Base-by-base conservation (phyloP, 2,329 filamentous ascomycete genomes). In the Venturia effusa region DNA sequence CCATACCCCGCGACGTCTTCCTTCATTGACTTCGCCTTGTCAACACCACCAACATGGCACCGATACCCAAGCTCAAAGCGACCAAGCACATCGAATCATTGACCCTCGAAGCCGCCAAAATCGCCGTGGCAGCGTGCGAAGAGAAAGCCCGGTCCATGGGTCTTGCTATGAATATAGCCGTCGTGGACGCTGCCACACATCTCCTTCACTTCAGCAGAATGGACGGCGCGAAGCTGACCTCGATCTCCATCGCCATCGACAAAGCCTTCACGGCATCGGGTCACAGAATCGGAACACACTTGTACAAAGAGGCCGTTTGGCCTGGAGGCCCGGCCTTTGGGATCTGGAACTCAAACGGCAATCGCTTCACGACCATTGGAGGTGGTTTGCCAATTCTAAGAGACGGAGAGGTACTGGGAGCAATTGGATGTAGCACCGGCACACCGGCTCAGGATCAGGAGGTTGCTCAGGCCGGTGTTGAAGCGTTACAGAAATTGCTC, bases 211-310 rank as follows among this genome's bases (percentile, higher is more conserved):
- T 81, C 70, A 71, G 70, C 22, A 77, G 79, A 68, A 80, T 80
- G 77, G 77, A 79, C 67, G 74, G 72, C 65, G 78, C 78, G 24
- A 81, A 80, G 67, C 68, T 80, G 17, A 80, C 78, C n/a, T 77
- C 82, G 4, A 81, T 86, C 67, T 82, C 83, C 71, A 81, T 88
- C 70, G 81, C 84, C 0, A 87, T 89, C 17, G 84, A 87, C 60
- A 82, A 84, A 67, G 81, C 82, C 19, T 84, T 83, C 69, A 84
- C 82, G 2, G 82, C 82, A 3, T 80, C 81, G 1, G 82, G 82
- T 19, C 82, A 84, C 71, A 74, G 77, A 24, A 72, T 76, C 4
- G 80, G 81, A 0, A 84, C 81, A 0, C 76, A 77, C 27, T 73
- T 75, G 2, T 84, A 84, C 71, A 80, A 80, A 64, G 81, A 82